A percentile compares a stretch with the other conserved stretches of the same genome.
phyloP scores from a whole-genome alignment of 495 filamentous ascomycete genomes.

The Aspergillus sclerotioniger region DNA sequence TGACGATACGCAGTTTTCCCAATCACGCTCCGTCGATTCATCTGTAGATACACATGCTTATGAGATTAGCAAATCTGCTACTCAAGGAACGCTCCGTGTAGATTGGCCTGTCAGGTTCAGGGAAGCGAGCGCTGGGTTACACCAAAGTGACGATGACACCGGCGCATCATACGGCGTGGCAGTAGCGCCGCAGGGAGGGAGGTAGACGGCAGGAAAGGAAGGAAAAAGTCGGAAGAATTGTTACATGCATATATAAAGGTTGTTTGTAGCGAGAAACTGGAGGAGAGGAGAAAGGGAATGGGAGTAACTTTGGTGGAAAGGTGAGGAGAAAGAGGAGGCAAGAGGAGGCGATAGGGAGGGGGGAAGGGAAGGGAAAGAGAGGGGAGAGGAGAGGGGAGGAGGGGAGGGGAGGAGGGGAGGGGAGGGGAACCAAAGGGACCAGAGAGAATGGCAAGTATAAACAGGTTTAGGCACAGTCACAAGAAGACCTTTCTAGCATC shows the following conservation, averaged over 20 bases:
- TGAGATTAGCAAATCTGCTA: constrained; percentile 44
- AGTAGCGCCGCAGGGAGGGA: constrained; percentile 35
- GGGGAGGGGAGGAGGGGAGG: constrained; percentile 16
- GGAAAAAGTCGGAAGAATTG: constrained; percentile 21
- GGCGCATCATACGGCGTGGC: constrained; percentile 41
- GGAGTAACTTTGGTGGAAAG: constrained; percentile 11
- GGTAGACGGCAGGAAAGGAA: constrained; percentile 30
- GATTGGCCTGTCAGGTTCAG: constrained; percentile 35
- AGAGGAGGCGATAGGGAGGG: constrained; percentile 15
- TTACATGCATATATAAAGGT: constrained; percentile 26
- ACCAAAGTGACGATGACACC: constrained; percentile 46
- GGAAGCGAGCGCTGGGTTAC: constrained; percentile 38
- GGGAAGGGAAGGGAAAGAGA: constrained; percentile 19
- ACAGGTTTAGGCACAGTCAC: constrained; percentile 30
- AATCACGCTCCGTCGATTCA: constrained; percentile 43
- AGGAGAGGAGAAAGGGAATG: constrained; percentile 23
- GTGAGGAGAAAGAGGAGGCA: constrained; percentile 25
- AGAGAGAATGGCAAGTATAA: constrained; percentile 23
- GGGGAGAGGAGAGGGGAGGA: constrained; percentile 8
- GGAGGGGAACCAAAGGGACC: constrained; percentile 5
- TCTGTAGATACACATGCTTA: constrained; percentile 45
- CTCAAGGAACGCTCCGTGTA: constrained; percentile 32
- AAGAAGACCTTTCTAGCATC: constrained; percentile 21
- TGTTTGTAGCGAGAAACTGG: constrained; percentile 14
- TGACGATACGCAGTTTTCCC: constrained; percentile 36